phyloP scores from a whole-genome alignment of 805 yeast species.

The Hanseniaspora singularis region DNA sequence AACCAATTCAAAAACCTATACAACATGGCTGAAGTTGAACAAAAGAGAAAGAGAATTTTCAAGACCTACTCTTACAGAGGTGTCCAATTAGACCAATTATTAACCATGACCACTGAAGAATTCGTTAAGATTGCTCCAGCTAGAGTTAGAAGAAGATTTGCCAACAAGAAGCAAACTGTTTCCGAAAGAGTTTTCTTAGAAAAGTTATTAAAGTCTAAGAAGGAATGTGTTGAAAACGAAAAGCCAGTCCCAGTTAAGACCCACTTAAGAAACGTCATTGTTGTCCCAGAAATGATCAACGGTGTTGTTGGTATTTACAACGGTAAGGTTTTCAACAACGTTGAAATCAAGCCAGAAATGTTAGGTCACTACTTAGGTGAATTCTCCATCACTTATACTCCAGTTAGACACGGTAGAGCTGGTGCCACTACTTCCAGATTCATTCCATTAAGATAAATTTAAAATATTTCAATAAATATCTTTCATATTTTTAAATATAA shows the following conservation, averaged over 20 bases:
- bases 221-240: constrained; percentile 79
- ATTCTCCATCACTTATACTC: constrained; percentile 98
- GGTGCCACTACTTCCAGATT: constrained; percentile 71
- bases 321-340: constrained; percentile 98
- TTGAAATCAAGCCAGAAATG: constrained; percentile 99
- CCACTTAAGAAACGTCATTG: constrained; percentile 96
- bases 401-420: constrained; percentile 99
- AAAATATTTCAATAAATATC: not conserved
- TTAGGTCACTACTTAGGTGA: constrained; percentile 99
- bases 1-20: constrained; percentile 8
- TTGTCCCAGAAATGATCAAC: constrained; percentile 99
- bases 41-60: constrained; percentile 79
- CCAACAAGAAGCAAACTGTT: constrained; percentile 89
- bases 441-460: constrained; percentile 52
- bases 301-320: constrained; percentile 97
- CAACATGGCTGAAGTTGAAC: constrained; percentile 29
- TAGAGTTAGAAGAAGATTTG: constrained; percentile 99
- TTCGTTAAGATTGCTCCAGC: constrained; percentile 94
- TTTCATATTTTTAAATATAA: not conserved
- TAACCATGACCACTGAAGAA: constrained; percentile 91
- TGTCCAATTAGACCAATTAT: constrained; percentile 87
- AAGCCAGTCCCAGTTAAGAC: constrained; percentile 98
- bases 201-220: constrained; percentile 95
- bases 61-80: constrained; percentile 98
- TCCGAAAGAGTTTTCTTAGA: constrained; percentile 58